Evolutionary conservation across 805 yeast species (phyloP).

Genomic region (Zygoascus tannicola): DNA sequence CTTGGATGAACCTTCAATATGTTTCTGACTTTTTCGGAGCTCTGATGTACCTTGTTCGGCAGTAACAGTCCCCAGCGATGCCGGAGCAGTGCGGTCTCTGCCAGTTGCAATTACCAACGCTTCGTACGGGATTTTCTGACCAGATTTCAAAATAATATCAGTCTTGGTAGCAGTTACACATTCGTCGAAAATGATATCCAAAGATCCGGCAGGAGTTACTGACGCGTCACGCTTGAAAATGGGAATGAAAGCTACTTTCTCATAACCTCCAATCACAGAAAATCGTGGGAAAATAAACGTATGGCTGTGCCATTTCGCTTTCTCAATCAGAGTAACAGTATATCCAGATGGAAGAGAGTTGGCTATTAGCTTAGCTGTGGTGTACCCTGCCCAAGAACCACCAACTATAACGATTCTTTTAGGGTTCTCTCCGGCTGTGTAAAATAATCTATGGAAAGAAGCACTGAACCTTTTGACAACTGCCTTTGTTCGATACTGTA

Average conservation of each 20-base stretch:
- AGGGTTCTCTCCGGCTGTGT: no score
- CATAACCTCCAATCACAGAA: slow-evolving; percentile 4
- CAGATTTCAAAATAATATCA: slow-evolving; percentile 3
- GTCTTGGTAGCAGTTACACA: slow-evolving; percentile 1
- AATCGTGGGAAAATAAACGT: slow-evolving; percentile 10
- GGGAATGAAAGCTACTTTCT: slow-evolving; percentile 9
- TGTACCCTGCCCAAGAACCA: slow-evolving; percentile 12
- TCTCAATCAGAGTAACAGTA: slow-evolving; percentile 8
- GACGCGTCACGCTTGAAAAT: slow-evolving; percentile 1
- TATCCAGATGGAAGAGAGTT: background rate
- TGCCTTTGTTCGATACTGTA: no score
- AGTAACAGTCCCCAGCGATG: background rate
- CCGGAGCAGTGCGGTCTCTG: background rate
- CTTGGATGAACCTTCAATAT: slow-evolving; percentile 1
- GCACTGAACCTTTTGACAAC: no score
- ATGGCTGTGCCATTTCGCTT: slow-evolving; percentile 5
- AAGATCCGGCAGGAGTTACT: slow-evolving; percentile 4
- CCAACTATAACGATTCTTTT: slow-evolving; percentile 11
- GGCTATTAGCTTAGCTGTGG: background rate
- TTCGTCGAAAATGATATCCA: slow-evolving; percentile 4
- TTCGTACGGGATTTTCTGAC: slow-evolving; percentile 3
- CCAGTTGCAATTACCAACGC: slow-evolving; percentile 10
- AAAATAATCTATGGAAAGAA: no score
- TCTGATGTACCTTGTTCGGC: slow-evolving; percentile 4
- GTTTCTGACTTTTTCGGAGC: slow-evolving; percentile 6